Percentiles rank a stretch among this genome's conserved stretches.
phyloP scores from a whole-genome alignment of 345 rosid species.

The Carallia pectinifolia region DNA sequence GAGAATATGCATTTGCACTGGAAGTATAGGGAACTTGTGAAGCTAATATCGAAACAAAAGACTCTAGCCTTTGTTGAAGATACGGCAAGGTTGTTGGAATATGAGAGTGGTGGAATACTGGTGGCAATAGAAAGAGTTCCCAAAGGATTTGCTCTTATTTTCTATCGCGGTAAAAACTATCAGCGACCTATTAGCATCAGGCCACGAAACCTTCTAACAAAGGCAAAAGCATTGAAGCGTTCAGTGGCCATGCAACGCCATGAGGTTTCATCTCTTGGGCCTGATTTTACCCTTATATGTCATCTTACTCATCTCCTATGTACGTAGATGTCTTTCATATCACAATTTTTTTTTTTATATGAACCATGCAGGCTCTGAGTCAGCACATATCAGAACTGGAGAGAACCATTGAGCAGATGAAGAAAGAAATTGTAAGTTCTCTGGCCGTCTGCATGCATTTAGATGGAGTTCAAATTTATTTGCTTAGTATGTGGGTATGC shows the following conservation, averaged over 20 bases:
- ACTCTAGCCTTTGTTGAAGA: constrained; percentile 89
- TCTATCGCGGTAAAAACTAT: constrained; percentile 94
- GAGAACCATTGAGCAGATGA: constrained; percentile 70
- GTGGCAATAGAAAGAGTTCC: constrained; percentile 90
- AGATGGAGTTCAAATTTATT: not conserved
- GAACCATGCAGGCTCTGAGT: constrained; percentile 72
- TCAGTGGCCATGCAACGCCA: constrained; percentile 96
- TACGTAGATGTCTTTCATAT: not conserved
- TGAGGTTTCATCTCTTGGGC: constrained; percentile 55
- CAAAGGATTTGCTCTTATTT: constrained; percentile 90
- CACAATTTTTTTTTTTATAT: constrained; percentile 8
- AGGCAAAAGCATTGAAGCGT: constrained; percentile 94
- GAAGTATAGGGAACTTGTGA: constrained; percentile 98
- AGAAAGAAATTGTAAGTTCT: constrained; percentile 69
- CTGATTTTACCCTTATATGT: not conserved
- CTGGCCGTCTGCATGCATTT: not conserved
- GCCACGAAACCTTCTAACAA: constrained; percentile 92
- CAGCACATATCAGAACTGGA: constrained; percentile 91
- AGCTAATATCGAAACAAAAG: constrained; percentile 91
- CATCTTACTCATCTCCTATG: constrained; percentile 1
- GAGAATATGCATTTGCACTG: constrained; percentile 99
- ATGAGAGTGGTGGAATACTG: constrained; percentile 93
- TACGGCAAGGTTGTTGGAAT: constrained; percentile 84
- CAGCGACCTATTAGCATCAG: constrained; percentile 76
- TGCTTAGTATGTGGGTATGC: not conserved